Evolutionary conservation across 805 yeast genomes (phyloP), one percentile per base, ranked within the genome.

Genomic region (Barnettozyma siamensis): DNA sequence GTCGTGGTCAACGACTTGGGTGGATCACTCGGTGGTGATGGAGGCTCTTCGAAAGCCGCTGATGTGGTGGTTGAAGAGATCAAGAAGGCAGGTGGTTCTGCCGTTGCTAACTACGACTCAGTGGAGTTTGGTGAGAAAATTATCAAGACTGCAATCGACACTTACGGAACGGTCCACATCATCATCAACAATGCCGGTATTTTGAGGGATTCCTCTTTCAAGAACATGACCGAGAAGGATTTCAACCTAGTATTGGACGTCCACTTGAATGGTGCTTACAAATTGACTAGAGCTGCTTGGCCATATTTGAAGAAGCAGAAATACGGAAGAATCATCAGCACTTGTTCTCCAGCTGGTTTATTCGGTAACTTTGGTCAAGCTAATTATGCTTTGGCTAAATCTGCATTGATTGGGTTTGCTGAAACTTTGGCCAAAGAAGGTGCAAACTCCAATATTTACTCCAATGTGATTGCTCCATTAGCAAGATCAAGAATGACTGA

Each of bases 401-500:
- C 85, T 47, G 98, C 86, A 15, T 69, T 88, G 40, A 85, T 91
- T 42, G 98, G 97, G 10, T 78, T 91, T 54, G 83, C 95, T 35
- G 96, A 91, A 65, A 88, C 97, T 8, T 75, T 89, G 58, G 95
- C 97, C 20, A 89, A 88, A 67, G 99, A 91, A 66, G 99, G 99
- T 51, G 75, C 63, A 39, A 86, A 75, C 59, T 78, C 84, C 68
- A 88, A 88, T 67, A 91, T 91, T 59, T 69, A 70, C 47, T 87
- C 84, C 36, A 91, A 91, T 62, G 79, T 81, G 28, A 88, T 91
- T 67, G 96, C 96, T 5, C 97, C 98, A 19, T 73, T 91, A 50
- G 98, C 98, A 18, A 85, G 89, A 57, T 86, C 96, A 27, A 80
- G 96, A 70, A 89, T 91, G 97, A 91, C 98, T 19, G 96, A 88